Evolutionary conservation across 2,329 filamentous ascomycete genomes (phyloP), one percentile per base, ranked within the genome.

Genomic region (Fusarium secorum): DNA sequence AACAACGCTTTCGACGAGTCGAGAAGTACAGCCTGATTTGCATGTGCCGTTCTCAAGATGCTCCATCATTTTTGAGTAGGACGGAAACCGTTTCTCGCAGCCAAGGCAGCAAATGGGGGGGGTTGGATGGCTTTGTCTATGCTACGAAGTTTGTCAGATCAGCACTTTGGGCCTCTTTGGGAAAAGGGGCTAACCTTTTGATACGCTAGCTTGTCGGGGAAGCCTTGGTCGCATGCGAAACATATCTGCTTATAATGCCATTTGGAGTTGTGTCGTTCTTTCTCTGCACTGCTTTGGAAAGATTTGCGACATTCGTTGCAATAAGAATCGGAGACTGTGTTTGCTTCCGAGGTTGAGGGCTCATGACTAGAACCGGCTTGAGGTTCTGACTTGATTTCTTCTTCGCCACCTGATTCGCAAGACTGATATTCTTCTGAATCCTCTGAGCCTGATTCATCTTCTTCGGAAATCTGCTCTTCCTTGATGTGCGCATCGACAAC

Each of bases 311-410:
- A 59, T 7, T n/a, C 24, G 4, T 10, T 7, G 10, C 56, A 59
- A 11, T 7, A 26, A 1, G 45, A 18, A 7, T 26, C 0, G 0
- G 9, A 4, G 24, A 5, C 20, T 4, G 15, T 8, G 8, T 17
- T 11, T 13, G 32, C 1, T 15, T 30, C 3, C 10, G 11, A 18
- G 6, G 2, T 22, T 33, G 46, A 18, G 15, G 18, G 46, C 10
- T 24, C 3, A 32, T 32, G 45, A 2, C 15, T 1, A 3, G 3
- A 2, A 18, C 5, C 11, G 17, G 11, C 11, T 44, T 20, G 11
- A 5, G 11, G 11, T 22, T 18, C 10, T 24, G 39, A 11, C 9
- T 42, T 14, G 20, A 20, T 1, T 24, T 42, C n/a, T 18, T 42
- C n/a, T 41, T 41, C 39, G 36, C 36, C 18, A 13, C 36, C 36